Percentiles rank a stretch among this genome's conserved stretches.
Conservation (phyloP, 495 filamentous ascomycete genomes). For the Cercophora newfieldiana region DNA sequence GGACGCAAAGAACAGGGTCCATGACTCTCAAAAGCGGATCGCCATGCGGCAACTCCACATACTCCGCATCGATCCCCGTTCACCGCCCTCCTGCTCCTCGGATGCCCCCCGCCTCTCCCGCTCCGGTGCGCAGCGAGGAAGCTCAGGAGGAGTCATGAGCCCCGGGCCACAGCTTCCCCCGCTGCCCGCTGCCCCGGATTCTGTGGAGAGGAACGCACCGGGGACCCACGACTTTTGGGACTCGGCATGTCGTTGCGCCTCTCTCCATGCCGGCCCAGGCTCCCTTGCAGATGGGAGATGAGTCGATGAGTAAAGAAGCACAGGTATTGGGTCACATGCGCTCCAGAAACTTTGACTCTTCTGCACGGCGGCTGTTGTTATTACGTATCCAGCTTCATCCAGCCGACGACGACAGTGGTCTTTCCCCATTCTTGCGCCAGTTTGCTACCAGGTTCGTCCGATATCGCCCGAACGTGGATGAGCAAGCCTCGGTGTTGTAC, state of each 20-base stretch:
- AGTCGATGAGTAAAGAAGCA: not conserved
- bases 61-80: not conserved
- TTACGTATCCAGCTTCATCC: not conserved
- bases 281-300: conserved; percentile 5
- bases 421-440: not conserved
- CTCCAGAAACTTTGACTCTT: not conserved
- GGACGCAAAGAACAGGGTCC: not conserved
- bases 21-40: not conserved
- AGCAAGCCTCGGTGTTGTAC: not conserved
- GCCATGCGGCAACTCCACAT: not conserved
- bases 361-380: not conserved
- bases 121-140: no score
- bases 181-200: not conserved
- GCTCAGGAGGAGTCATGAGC: not conserved
- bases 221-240: not conserved
- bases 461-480: not conserved
- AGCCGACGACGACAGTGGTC: not conserved
- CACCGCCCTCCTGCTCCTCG: not conserved
- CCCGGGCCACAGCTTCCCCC: not conserved
- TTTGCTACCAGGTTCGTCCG: not conserved
- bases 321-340: not conserved
- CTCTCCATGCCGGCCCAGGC: not conserved
- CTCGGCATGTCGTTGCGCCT: not conserved
- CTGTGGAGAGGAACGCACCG: not conserved
- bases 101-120: not conserved